A percentile compares a stretch with the other conserved stretches of the same genome.
Conservation (phyloP, 1,284 basidiomycete genomes). For the Malassezia yamatoensis region DNA sequence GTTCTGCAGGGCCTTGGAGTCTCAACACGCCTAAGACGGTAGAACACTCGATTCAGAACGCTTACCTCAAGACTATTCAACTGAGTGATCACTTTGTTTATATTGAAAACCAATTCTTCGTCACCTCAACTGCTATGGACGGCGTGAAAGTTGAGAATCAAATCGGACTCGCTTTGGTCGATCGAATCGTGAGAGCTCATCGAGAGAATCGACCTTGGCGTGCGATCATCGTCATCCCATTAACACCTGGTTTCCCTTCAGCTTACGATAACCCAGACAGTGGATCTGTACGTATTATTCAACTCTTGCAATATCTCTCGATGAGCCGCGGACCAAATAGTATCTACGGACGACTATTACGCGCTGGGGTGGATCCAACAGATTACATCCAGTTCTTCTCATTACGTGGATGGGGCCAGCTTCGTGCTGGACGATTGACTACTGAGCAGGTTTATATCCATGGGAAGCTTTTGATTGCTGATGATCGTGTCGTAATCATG, state of each 20-base stretch:
- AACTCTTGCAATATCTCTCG: conserved; percentile 59
- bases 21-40: conserved; percentile 74
- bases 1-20: conserved; percentile 91
- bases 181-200: conserved; percentile 81
- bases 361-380: conserved; percentile 74
- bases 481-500: conserved; percentile 91
- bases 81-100: conserved; percentile 65
- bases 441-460: conserved; percentile 62
- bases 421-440: conserved; percentile 70
- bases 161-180: conserved; percentile 87
- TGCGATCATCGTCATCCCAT: conserved; percentile 82
- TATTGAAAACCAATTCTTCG: conserved; percentile 94
- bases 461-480: conserved; percentile 69
- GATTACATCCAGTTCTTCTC: conserved; percentile 88
- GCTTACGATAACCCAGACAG: conserved; percentile 86
- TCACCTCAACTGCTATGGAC: conserved; percentile 81
- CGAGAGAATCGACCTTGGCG: conserved; percentile 73
- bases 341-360: conserved; percentile 74
- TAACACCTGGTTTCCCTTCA: conserved; percentile 86
- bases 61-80: conserved; percentile 82
- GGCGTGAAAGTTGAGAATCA: conserved; percentile 81
- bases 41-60: conserved; percentile 89
- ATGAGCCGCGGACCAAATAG: conserved; percentile 82
- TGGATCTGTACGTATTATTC: conserved; percentile 59
- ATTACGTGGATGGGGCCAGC: conserved; percentile 83